Percentiles rank a stretch among this genome's conserved stretches.
These are phyloP conservation scores for Salisapilia sapeloensis DNA, from an alignment of 352 stramenopile genomes.

Conservation along the genomic window DNA sequence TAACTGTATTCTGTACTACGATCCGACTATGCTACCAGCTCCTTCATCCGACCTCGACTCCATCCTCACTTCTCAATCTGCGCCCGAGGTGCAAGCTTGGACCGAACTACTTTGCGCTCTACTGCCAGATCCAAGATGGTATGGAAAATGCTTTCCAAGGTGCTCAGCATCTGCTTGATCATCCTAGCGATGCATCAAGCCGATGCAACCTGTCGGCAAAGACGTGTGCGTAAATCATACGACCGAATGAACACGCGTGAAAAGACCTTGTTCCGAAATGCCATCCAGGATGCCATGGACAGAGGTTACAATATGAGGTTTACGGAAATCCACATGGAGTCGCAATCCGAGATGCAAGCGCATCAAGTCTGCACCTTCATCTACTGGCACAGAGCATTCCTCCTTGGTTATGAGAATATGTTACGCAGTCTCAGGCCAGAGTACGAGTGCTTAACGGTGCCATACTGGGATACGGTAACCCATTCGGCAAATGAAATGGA, in stretches of 20 bases:
- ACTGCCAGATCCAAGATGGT: neutral
- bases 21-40: no score
- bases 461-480: constrained; percentile 15
- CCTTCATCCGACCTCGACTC: constrained; percentile 1
- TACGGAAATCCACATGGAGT: constrained; percentile 7
- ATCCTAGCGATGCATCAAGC: neutral
- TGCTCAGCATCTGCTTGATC: constrained; percentile 2
- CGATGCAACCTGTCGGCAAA: neutral
- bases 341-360: constrained; percentile 7
- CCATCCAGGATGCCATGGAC: constrained; percentile 7
- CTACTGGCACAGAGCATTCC: constrained; percentile 15
- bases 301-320: constrained; percentile 7
- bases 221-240: constrained; percentile 7
- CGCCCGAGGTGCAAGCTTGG: no score
- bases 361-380: constrained; percentile 10
- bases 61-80: constrained; percentile 7
- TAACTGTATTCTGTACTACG: no score
- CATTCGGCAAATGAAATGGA: constrained; percentile 4
- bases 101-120: constrained; percentile 1
- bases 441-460: constrained; percentile 12
- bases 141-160: neutral
- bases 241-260: constrained; percentile 4
- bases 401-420: constrained; percentile 24
- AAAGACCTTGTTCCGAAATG: constrained; percentile 3
- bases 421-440: constrained; percentile 9